Percentiles rank a stretch among this genome's conserved stretches.
Conservation (phyloP, 2,329 filamentous ascomycete genomes). For the Lachnellula subtilissima region DNA sequence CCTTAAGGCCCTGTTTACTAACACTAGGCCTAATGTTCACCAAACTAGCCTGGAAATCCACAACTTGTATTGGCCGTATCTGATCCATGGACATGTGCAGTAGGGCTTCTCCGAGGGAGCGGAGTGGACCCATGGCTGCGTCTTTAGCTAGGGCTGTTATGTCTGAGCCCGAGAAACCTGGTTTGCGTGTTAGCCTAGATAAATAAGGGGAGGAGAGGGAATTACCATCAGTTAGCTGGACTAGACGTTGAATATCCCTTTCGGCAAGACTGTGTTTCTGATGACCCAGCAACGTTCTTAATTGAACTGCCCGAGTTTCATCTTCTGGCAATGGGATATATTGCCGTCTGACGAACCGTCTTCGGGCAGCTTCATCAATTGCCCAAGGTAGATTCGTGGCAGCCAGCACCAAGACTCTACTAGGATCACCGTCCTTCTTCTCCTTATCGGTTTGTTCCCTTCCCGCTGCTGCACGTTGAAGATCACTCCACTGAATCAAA, state of each 20-base stretch:
- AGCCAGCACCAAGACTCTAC: constrained; percentile 84
- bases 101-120: constrained; percentile 83
- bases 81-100: constrained; percentile 91
- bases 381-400: constrained; percentile 97
- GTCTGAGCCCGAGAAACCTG: constrained; percentile 96
- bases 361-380: constrained; percentile 89
- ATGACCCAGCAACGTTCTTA: constrained; percentile 74
- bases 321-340: constrained; percentile 93
- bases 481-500: constrained; percentile 92
- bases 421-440: constrained; percentile 73
- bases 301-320: constrained; percentile 71
- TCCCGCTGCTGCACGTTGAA: constrained; percentile 87
- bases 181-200: constrained; percentile 9
- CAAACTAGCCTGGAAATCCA: constrained; percentile 81
- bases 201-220: background rate
- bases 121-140: constrained; percentile 91
- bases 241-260: constrained; percentile 66
- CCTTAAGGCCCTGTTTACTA: constrained; percentile 73
- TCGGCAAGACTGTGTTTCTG: constrained; percentile 67
- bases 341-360: constrained; percentile 86
- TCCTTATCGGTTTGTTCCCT: constrained; percentile 64
- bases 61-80: constrained; percentile 77
- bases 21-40: constrained; percentile 85
- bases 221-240: constrained; percentile 66
- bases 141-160: constrained; percentile 97